phyloP scores from a whole-genome alignment of 768 basidiomycete genomes.

The Boletus tylopilopsis region DNA sequence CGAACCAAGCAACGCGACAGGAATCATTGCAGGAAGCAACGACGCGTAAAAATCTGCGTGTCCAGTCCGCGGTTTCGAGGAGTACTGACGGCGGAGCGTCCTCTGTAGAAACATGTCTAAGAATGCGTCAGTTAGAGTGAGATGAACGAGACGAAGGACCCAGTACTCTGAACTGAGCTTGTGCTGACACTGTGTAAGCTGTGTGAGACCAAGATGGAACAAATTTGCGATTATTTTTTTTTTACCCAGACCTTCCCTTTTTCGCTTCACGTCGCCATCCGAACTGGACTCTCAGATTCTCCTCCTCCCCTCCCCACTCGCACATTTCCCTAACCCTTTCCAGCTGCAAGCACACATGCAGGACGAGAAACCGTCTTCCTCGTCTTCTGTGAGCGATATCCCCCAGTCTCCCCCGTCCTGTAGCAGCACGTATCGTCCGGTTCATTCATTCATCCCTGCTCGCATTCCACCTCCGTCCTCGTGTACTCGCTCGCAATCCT shows the following conservation, averaged over 20 bases:
- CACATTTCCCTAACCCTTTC: not conserved
- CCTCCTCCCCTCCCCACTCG: no score
- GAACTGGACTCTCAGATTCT: no score
- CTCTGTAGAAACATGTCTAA: not conserved
- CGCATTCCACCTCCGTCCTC: constrained; percentile 15
- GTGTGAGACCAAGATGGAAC: constrained; percentile 1
- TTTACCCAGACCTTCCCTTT: not conserved
- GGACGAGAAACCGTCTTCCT: constrained; percentile 18
- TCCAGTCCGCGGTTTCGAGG: constrained; percentile 31
- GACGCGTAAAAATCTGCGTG: constrained; percentile 69
- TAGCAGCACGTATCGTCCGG: constrained; percentile 12
- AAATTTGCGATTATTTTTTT: not conserved
- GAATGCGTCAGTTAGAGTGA: no score
- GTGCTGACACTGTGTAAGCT: no score
- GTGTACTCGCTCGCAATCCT: constrained; percentile 18
- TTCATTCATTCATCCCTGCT: constrained; percentile 20
- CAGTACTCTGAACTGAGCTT: no score
- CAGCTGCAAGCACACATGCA: constrained; percentile 16
- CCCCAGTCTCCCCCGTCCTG: constrained; percentile 14
- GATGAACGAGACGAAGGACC: no score
- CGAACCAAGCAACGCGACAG: constrained; percentile 72
- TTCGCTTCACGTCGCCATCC: not conserved
- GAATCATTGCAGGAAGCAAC: constrained; percentile 73
- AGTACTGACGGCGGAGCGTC: constrained; percentile 1
- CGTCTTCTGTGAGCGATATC: constrained; percentile 16